A percentile compares a stretch with the other conserved stretches of the same genome.
Conservation (phyloP, 139 green algal species). For the Spirogloea muscicola region DNA sequence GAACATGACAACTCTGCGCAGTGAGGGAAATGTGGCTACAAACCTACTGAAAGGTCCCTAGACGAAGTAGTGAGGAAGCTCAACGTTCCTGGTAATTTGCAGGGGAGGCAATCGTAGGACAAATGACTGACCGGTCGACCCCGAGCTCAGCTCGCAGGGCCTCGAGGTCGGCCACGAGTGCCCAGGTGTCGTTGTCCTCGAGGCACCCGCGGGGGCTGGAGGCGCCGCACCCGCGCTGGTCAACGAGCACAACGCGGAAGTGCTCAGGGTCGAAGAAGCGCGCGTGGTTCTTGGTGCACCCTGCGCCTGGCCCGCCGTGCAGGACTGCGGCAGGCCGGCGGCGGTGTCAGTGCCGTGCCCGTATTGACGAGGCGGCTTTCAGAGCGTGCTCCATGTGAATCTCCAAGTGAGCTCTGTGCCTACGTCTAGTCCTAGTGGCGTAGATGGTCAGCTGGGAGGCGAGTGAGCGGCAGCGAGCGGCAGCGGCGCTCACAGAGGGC, state of each 20-base stretch:
- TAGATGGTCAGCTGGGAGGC: not conserved
- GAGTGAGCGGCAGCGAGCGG: not conserved
- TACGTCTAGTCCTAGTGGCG: too few relatives aligned
- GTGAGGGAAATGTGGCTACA: too few relatives aligned
- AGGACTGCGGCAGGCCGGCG: too few relatives aligned
- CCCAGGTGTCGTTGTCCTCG: constrained; percentile 57
- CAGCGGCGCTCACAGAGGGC: constrained; percentile 17
- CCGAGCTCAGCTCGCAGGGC: constrained; percentile 51
- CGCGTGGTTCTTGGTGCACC: constrained; percentile 60
- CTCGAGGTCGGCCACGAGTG: constrained; percentile 62
- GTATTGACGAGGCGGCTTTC: too few relatives aligned
- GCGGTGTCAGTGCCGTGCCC: too few relatives aligned
- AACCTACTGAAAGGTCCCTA: too few relatives aligned
- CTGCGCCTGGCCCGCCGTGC: constrained; percentile 68
- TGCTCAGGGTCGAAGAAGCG: constrained; percentile 63
- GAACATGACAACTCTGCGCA: too few relatives aligned
- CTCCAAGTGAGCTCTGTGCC: too few relatives aligned
- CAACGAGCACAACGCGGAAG: constrained; percentile 65
- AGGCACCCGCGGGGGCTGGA: constrained; percentile 57
- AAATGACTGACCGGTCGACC: constrained; percentile 44
- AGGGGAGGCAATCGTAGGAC: too few relatives aligned
- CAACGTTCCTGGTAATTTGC: too few relatives aligned
- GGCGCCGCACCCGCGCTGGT: constrained; percentile 66
- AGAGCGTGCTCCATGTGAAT: too few relatives aligned
- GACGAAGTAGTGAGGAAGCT: too few relatives aligned